A percentile compares a stretch with the other conserved stretches of the same genome.
Evolutionary conservation across 2,329 filamentous ascomycete genomes (phyloP).

Genomic region (Juglanconis sp.): DNA sequence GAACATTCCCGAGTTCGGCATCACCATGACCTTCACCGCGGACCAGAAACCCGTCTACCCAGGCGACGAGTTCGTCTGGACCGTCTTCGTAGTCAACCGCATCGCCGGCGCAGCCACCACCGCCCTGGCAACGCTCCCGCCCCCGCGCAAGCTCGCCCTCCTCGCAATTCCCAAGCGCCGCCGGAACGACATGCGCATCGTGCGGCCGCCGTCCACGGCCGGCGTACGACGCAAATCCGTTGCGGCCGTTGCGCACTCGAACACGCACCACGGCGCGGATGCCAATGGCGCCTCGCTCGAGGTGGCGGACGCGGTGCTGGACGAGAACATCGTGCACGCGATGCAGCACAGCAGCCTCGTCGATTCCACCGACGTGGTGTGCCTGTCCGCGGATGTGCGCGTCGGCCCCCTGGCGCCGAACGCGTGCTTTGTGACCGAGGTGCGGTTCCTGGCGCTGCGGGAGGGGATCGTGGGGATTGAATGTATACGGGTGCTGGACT

Average conservation of each 20-base stretch:
- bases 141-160: conserved; percentile 65
- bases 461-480: conserved; percentile 69
- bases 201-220: conserved; percentile 53
- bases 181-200: conserved; percentile 52
- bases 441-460: conserved; percentile 67
- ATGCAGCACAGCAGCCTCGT: conserved; percentile 64
- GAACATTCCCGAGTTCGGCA: conserved; percentile 58
- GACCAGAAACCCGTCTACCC: conserved; percentile 54
- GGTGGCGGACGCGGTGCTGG: conserved; percentile 64
- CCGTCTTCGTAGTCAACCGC: conserved; percentile 73
- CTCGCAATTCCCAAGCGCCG: conserved; percentile 64
- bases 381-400: conserved; percentile 69
- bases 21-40: conserved; percentile 72
- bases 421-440: conserved; percentile 69
- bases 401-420: conserved; percentile 70
- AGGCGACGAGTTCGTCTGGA: conserved; percentile 69
- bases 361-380: conserved; percentile 67
- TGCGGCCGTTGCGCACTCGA: background rate
- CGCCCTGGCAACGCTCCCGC: conserved; percentile 30
- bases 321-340: conserved; percentile 69
- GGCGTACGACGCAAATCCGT: conserved; percentile 31
- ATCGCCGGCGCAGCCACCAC: conserved; percentile 40
- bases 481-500: conserved; percentile 68
- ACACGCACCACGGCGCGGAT: conserved; percentile 9
- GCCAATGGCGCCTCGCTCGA: conserved; percentile 21